These are phyloP conservation scores for Gardenia jasminoides DNA, from an alignment of 257 asterid genomes.

Conservation along the genomic window DNA sequence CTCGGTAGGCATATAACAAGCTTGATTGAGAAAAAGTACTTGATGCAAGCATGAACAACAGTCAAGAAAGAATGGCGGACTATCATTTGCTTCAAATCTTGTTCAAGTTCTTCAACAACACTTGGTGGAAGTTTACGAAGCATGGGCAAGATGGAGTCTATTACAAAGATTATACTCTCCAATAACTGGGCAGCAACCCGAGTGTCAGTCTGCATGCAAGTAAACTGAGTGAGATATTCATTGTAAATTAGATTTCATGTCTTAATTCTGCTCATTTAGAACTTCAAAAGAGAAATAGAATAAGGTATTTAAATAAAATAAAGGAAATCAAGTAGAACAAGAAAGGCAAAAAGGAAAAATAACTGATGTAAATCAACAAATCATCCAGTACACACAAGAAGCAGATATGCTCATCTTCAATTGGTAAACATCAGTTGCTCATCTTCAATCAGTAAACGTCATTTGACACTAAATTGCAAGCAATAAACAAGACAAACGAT, in stretches of 20 bases:
- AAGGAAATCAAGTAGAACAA: not conserved
- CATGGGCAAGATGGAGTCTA: constrained; percentile 86
- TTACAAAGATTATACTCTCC: constrained; percentile 93
- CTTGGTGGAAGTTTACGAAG: constrained; percentile 82
- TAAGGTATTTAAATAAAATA: not conserved
- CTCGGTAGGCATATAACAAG: not conserved
- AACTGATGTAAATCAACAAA: not conserved
- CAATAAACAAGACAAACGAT: not conserved
- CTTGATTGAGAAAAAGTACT: constrained; percentile 37
- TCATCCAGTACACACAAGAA: not conserved
- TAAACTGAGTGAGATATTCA: constrained; percentile 12
- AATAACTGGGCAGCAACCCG: constrained; percentile 80
- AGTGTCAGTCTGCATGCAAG: constrained; percentile 68
- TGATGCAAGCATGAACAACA: constrained; percentile 97
- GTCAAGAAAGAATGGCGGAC: constrained; percentile 96
- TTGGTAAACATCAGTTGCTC: not conserved
- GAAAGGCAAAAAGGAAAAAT: not conserved
- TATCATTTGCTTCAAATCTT: constrained; percentile 95
- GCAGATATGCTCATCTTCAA: not conserved
- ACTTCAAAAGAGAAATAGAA: not conserved
- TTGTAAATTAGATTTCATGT: not conserved
- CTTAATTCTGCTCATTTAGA: not conserved
- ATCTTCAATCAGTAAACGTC: not conserved
- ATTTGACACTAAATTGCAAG: not conserved
- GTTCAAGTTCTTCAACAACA: constrained; percentile 87